These are phyloP conservation scores for Metschnikowia cerradonensis DNA, from an alignment of 805 yeast species.

Conservation along the genomic window DNA sequence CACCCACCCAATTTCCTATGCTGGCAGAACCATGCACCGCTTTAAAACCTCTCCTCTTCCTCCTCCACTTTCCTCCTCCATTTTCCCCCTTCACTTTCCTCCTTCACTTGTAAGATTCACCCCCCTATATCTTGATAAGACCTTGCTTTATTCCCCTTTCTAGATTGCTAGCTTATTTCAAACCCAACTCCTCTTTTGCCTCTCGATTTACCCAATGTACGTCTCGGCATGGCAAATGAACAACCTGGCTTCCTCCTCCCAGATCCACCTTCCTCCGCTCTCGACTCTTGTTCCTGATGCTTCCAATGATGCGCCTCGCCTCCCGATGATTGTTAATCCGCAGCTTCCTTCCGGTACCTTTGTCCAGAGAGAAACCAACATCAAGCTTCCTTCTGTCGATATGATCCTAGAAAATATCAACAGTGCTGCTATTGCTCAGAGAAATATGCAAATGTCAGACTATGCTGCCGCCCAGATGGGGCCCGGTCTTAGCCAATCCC, in stretches of 20 bases:
- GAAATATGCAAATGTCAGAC: not conserved
- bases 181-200: not conserved
- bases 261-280: not conserved
- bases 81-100: not conserved
- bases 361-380: not conserved
- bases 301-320: not conserved
- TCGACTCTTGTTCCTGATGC: not conserved
- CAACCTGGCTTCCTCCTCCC: not conserved
- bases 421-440: not conserved
- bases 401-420: constrained; percentile 8
- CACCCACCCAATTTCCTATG: not conserved
- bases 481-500: not conserved
- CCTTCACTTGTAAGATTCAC: not conserved
- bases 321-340: not conserved
- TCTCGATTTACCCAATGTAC: not conserved
- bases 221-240: not conserved
- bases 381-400: constrained; percentile 13
- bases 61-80: not conserved
- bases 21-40: not conserved
- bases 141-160: not conserved
- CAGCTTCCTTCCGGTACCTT: not conserved
- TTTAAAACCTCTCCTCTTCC: not conserved
- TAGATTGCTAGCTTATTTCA: not conserved
- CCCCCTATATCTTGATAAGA: not conserved
- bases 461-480: constrained; percentile 1